A percentile compares a stretch with the other conserved stretches of the same genome.
These are phyloP conservation scores for Cryphonectria nitschkei DNA, from an alignment of 2,329 filamentous ascomycete species.

Conservation along the genomic window DNA sequence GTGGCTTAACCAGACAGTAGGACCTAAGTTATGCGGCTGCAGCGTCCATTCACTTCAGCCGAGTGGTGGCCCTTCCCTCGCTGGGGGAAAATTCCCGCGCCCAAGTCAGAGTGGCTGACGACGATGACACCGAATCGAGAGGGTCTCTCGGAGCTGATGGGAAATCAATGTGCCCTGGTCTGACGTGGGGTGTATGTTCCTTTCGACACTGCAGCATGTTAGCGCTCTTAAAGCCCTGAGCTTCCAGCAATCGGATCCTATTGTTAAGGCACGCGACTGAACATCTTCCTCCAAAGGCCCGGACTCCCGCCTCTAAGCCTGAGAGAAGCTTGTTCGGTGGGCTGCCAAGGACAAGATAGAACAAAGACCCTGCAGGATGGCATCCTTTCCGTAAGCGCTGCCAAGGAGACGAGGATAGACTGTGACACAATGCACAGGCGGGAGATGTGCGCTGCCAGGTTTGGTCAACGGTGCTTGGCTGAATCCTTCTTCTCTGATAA, in stretches of 20 bases:
- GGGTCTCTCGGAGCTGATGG: not conserved
- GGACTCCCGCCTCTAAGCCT: not conserved
- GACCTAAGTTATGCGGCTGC: not conserved
- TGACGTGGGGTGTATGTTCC: not conserved
- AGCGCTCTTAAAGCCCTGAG: not conserved
- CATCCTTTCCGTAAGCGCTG: not conserved
- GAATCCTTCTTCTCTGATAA: not conserved
- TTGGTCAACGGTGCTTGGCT: not conserved
- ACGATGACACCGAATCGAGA: not conserved
- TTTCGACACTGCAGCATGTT: not conserved
- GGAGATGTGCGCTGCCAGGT: constrained; percentile 6
- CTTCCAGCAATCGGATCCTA: not conserved
- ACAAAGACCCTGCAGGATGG: not conserved
- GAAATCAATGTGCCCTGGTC: not conserved
- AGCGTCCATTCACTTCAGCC: not conserved
- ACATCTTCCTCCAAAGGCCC: not conserved
- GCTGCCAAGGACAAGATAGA: not conserved
- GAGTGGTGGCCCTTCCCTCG: not conserved
- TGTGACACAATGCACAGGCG: not conserved
- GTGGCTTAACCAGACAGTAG: not conserved
- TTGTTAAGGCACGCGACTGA: not conserved
- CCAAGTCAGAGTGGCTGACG: not conserved
- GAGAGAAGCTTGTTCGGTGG: constrained; percentile 10
- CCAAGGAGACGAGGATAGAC: constrained; percentile 2
- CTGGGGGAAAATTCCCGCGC: not conserved